Percentiles rank a stretch among this genome's conserved stretches.
These are phyloP conservation scores for Senna tora DNA, from an alignment of 306 rosid species.

Conservation along the genomic window DNA sequence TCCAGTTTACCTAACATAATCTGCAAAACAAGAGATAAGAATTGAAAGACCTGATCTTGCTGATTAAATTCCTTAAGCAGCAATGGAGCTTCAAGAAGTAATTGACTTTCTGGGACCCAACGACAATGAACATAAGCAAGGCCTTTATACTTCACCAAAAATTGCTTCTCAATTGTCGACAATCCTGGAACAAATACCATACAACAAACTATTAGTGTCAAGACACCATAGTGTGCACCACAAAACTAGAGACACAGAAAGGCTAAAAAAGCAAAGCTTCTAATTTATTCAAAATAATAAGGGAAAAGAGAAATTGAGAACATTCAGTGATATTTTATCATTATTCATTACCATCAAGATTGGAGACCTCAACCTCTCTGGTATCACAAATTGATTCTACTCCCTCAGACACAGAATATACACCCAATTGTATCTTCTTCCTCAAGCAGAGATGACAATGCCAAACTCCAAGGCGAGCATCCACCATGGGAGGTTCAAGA, in stretches of 20 bases:
- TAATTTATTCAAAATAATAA: constrained; percentile 1
- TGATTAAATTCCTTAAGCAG: constrained; percentile 51
- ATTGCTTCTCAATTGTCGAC: constrained; percentile 49
- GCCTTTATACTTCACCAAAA: constrained; percentile 66
- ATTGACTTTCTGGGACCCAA: constrained; percentile 59
- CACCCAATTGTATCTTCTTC: constrained; percentile 68
- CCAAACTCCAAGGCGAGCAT: constrained; percentile 69
- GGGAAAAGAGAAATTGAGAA: constrained; percentile 6
- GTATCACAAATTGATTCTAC: constrained; percentile 59
- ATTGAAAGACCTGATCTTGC: constrained; percentile 54
- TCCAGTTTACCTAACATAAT: constrained; percentile 5
- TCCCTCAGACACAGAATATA: constrained; percentile 65
- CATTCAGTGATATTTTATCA: background rate
- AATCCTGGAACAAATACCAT: constrained; percentile 43
- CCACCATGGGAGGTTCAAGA: constrained; percentile 67
- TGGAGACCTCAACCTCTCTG: constrained; percentile 48
- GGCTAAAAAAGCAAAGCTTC: background rate
- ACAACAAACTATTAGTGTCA: constrained; percentile 7
- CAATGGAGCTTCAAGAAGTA: constrained; percentile 60
- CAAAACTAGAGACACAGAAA: background rate
- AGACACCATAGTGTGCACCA: constrained; percentile 16
- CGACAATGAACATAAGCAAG: constrained; percentile 69
- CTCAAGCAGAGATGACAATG: constrained; percentile 57
- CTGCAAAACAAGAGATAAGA: constrained; percentile 26
- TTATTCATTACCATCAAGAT: constrained; percentile 52